A percentile compares a stretch with the other conserved stretches of the same genome.
These are phyloP conservation scores for Filosporella fistucella DNA, from an alignment of 495 filamentous ascomycete genomes.

Conservation along the genomic window DNA sequence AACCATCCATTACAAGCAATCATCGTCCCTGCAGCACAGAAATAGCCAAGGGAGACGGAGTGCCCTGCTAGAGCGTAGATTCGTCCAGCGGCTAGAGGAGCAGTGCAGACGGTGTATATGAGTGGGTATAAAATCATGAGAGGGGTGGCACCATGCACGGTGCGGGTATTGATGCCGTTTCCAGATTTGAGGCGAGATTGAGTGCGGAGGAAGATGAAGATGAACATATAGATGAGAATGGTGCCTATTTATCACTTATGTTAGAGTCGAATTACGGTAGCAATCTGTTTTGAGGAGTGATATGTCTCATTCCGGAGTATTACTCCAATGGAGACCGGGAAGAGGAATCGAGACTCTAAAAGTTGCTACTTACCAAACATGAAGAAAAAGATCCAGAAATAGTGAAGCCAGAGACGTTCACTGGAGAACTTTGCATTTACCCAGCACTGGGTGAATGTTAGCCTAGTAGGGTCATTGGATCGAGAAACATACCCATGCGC, in stretches of 20 bases:
- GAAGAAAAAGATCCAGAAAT: constrained; percentile 74
- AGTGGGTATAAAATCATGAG: constrained; percentile 74
- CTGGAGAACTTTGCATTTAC: constrained; percentile 54
- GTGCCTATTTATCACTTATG: too few relatives aligned
- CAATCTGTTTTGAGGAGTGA: too few relatives aligned
- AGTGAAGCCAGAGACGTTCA: constrained; percentile 67
- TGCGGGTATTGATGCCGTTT: constrained; percentile 12
- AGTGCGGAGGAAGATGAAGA: constrained; percentile 50
- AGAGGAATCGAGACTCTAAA: too few relatives aligned
- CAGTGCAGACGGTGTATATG: constrained; percentile 67
- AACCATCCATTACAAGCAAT: constrained; percentile 72
- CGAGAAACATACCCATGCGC: constrained; percentile 52
- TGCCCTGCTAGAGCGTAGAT: constrained; percentile 58
- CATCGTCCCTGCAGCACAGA: constrained; percentile 65
- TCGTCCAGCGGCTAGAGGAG: constrained; percentile 66
- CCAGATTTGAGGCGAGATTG: constrained; percentile 7
- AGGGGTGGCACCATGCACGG: constrained; percentile 46
- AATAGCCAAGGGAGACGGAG: constrained; percentile 50
- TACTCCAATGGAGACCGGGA: too few relatives aligned
- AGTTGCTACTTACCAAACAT: too few relatives aligned
- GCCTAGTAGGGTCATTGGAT: constrained; percentile 7
- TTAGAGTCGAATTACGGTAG: too few relatives aligned
- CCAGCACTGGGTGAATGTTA: constrained; percentile 57
- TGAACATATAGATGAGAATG: constrained; percentile 57
- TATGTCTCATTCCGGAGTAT: too few relatives aligned